Percentiles rank a stretch among this genome's conserved stretches.
These are phyloP conservation scores for Cyberlindnera galapagoensis DNA, from an alignment of 805 yeast genomes.

Conservation along the genomic window DNA sequence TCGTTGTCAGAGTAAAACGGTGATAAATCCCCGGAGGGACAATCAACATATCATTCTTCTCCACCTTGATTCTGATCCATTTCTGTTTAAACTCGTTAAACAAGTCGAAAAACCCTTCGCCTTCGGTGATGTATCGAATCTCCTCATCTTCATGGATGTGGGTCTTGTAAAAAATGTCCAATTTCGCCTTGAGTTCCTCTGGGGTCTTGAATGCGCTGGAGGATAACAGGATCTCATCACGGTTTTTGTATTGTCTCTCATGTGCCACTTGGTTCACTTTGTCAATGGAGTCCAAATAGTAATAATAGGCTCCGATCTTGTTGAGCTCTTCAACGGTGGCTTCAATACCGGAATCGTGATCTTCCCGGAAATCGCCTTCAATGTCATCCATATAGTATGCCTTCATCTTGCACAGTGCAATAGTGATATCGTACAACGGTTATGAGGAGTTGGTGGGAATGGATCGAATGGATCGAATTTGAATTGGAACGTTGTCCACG, in stretches of 20 bases:
- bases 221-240: constrained; percentile 64
- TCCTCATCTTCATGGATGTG: constrained; percentile 97
- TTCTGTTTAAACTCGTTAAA: constrained; percentile 45
- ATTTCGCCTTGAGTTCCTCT: constrained; percentile 56
- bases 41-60: constrained; percentile 56
- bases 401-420: constrained; percentile 30
- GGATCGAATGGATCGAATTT: too few species aligned
- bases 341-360: constrained; percentile 62
- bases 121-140: constrained; percentile 82
- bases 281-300: constrained; percentile 38
- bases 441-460: too few species aligned
- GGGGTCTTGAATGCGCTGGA: constrained; percentile 57
- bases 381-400: constrained; percentile 59
- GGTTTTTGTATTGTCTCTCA: constrained; percentile 69
- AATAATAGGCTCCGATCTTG: constrained; percentile 64
- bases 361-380: constrained; percentile 53
- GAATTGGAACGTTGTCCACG: not conserved
- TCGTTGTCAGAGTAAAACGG: constrained; percentile 70
- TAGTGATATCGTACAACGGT: too few species aligned
- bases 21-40: constrained; percentile 94
- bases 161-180: constrained; percentile 68
- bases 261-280: constrained; percentile 62
- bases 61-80: constrained; percentile 75
- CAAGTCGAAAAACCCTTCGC: constrained; percentile 89
- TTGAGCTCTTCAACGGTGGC: constrained; percentile 46